Percentiles rank a stretch among this genome's conserved stretches.
These are phyloP conservation scores for Aspergillus luchuensis DNA, from an alignment of 2,329 filamentous ascomycete genomes.

Conservation along the genomic window DNA sequence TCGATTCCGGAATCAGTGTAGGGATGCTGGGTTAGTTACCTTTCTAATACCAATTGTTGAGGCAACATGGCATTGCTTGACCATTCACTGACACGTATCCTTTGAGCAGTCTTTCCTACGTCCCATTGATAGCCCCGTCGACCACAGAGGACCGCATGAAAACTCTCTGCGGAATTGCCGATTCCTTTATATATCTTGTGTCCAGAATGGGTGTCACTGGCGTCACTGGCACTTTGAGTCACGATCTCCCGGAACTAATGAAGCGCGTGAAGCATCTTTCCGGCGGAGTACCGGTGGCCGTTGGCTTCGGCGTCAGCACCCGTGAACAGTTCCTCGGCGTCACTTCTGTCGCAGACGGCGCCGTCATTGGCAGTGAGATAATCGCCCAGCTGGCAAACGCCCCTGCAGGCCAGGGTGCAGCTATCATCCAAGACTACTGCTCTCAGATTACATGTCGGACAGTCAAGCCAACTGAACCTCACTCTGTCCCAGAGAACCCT, in stretches of 20 bases:
- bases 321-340: constrained; percentile 86
- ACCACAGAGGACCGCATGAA: constrained; percentile 90
- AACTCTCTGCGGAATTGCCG: constrained; percentile 86
- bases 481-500: not conserved
- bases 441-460: constrained; percentile 63
- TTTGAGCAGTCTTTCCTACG: constrained; percentile 73
- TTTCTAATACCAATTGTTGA: too few species aligned
- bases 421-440: constrained; percentile 82
- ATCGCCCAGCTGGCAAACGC: constrained; percentile 74
- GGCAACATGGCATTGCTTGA: too few species aligned
- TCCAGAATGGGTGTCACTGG: constrained; percentile 94
- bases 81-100: not conserved
- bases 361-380: constrained; percentile 92
- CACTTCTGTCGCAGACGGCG: constrained; percentile 78
- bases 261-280: constrained; percentile 84
- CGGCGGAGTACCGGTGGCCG: constrained; percentile 79
- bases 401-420: constrained; percentile 60
- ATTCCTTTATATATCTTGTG: constrained; percentile 97
- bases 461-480: constrained; percentile 40
- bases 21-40: constrained; percentile 66
- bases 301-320: constrained; percentile 93
- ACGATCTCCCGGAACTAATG: constrained; percentile 74
- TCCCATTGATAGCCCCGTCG: constrained; percentile 87
- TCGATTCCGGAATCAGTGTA: constrained; percentile 83
- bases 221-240: constrained; percentile 76